Evolutionary conservation across 2,329 filamentous ascomycete genomes (phyloP).

Genomic region (Hypoxylon sp.): DNA sequence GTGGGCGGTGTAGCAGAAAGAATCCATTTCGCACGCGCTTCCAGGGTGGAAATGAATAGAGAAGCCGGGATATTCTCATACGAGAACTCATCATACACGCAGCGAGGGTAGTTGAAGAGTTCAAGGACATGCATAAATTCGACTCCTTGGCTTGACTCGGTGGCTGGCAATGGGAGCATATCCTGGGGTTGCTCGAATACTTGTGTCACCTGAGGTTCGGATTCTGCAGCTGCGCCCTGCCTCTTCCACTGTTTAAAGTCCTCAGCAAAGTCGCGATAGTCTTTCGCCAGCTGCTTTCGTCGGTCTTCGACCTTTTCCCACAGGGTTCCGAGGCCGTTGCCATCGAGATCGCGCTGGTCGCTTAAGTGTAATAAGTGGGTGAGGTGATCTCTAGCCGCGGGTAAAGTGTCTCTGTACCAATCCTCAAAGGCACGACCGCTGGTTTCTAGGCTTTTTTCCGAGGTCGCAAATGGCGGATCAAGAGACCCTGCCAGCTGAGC

Average conservation of each 20-base stretch:
- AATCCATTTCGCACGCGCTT: slow-evolving; percentile 58
- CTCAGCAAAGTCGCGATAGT: neutral
- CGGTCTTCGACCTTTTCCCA: neutral
- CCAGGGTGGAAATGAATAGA: slow-evolving; percentile 53
- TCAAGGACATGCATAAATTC: slow-evolving; percentile 50
- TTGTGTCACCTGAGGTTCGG: neutral
- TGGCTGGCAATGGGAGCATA: neutral
- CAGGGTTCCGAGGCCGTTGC: neutral
- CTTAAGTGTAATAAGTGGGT: neutral
- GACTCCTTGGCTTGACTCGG: too few species aligned
- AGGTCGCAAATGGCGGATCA: slow-evolving; percentile 16
- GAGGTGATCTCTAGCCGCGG: slow-evolving; percentile 27
- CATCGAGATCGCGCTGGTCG: neutral
- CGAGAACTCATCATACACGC: slow-evolving; percentile 61
- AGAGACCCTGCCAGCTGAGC: slow-evolving; percentile 39
- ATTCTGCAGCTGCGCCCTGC: neutral
- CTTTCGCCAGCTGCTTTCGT: neutral
- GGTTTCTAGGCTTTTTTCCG: neutral
- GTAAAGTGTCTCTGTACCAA: slow-evolving; percentile 44
- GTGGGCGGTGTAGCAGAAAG: slow-evolving; percentile 60
- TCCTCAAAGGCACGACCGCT: slow-evolving; percentile 40
- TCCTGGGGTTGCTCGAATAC: too few species aligned
- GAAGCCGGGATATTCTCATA: slow-evolving; percentile 53
- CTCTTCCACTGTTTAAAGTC: neutral
- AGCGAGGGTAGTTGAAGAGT: slow-evolving; percentile 55